Base-by-base conservation (phyloP, 1,284 basidiomycete genomes). In the Agroathelia rolfsii region DNA sequence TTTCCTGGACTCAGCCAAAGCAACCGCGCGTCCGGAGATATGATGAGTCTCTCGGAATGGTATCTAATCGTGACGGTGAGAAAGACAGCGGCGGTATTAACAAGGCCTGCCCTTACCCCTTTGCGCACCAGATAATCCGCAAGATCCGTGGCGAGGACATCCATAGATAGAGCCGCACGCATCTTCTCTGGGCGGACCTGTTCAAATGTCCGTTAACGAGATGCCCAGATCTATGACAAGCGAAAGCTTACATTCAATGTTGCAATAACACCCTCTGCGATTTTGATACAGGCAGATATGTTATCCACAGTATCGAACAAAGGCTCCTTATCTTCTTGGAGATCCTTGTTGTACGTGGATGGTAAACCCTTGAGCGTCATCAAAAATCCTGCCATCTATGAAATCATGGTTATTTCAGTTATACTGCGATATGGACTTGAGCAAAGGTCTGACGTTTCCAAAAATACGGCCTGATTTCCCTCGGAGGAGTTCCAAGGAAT, bases 31-130 rank as follows among this genome's bases (percentile, higher is more conserved):
- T 10, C 94, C 94, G 5, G 94, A 96, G 46, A 98, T 81, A 58
- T 98, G 94, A 58, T 98, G 94, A 2, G 94, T 98, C 62, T 97
- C 92, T 28, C 94, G 81, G 79, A 98, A 98, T 5, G 94, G 94
- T 34, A 81, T 73, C 79, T 81, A 36, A 18, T 32, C 28, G 18
- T 34, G 20, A 24, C 12, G 12, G n/a, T 26, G 25, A 9, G 17
- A 12, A 23, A 38, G 8, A 46, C 21, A 19, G 12, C 15, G 15
- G 20, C 21, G 31, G 29, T 35, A 37, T 36, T 24, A 19, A 29
- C 17, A 3, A 33, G 16, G 17, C 20, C 30, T 28, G 36, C 17
- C 66, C 83, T 49, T 56, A 93, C 90, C 43, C 94, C 94, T 70
- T 96, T 96, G 48, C 92, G 83, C 40, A 97, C 94, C 27, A 97